Evolutionary conservation across 352 stramenopile genomes (phyloP).

Genomic region (Globisporangium irregulare): DNA sequence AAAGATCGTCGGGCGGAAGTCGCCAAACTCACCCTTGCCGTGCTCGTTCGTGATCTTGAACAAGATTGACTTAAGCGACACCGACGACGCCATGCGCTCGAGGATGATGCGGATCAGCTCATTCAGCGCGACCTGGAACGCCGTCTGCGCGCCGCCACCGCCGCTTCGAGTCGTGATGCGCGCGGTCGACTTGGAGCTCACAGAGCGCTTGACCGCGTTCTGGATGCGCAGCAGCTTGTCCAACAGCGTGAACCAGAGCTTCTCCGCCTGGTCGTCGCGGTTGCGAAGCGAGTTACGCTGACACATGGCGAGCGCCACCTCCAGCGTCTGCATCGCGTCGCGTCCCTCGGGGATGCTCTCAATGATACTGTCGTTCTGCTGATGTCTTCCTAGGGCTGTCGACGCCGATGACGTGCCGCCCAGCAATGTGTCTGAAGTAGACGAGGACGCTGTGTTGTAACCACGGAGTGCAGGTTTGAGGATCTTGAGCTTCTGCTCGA

Average conservation of each 20-base stretch:
- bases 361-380: constrained; percentile 82
- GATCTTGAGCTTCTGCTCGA: constrained; percentile 92
- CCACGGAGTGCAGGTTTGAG: constrained; percentile 83
- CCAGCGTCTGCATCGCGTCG: constrained; percentile 87
- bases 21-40: constrained; percentile 89
- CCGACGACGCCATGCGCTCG: constrained; percentile 92
- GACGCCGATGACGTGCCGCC: constrained; percentile 17
- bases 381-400: constrained; percentile 22
- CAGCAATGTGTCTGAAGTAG: constrained; percentile 36
- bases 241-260: constrained; percentile 94
- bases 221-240: constrained; percentile 93
- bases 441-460: constrained; percentile 54
- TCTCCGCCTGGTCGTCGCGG: constrained; percentile 87
- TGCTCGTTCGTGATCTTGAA: constrained; percentile 96
- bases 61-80: constrained; percentile 92
- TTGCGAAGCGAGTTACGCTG: constrained; percentile 90
- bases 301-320: constrained; percentile 91
- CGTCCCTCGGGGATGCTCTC: constrained; percentile 72
- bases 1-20: constrained; percentile 93
- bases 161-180: constrained; percentile 64
- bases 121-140: constrained; percentile 87
- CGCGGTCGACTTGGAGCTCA: constrained; percentile 68
- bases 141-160: constrained; percentile 70
- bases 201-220: constrained; percentile 86
- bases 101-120: constrained; percentile 93